phyloP scores from a whole-genome alignment of 2,329 filamentous ascomycete genomes.

The Blastomyces silverae region DNA sequence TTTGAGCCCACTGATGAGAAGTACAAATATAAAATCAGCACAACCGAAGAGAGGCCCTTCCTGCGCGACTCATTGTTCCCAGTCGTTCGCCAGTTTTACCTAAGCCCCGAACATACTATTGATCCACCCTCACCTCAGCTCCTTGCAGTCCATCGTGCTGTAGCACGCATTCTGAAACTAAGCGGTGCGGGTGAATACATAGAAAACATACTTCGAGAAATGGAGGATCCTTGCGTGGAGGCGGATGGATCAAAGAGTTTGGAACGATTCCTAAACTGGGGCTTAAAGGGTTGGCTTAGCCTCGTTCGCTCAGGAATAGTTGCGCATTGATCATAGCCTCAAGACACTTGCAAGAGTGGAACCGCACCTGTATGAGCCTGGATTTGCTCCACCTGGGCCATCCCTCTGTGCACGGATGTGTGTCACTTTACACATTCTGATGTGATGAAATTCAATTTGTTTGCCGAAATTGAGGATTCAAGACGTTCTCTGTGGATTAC shows the following conservation, averaged over 20 bases:
- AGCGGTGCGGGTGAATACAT: slow-evolving; percentile 2
- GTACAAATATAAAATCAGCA: neutral
- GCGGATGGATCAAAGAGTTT: neutral
- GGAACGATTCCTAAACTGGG: neutral
- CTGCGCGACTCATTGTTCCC: neutral
- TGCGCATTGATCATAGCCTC: too few relatives aligned
- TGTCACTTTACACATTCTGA: too few relatives aligned
- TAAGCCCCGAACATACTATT: neutral
- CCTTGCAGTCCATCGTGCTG: neutral
- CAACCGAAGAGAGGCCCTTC: neutral
- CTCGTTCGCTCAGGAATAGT: too few relatives aligned
- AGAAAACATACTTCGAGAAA: neutral
- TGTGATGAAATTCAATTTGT: too few relatives aligned
- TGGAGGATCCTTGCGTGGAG: slow-evolving; percentile 1
- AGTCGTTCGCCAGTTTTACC: neutral
- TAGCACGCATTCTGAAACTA: neutral
- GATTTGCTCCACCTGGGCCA: too few relatives aligned
- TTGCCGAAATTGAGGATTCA: too few relatives aligned
- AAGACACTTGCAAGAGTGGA: too few relatives aligned
- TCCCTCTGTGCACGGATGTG: too few relatives aligned
- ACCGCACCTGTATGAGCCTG: too few relatives aligned
- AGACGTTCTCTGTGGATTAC: too few relatives aligned
- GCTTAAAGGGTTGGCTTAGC: too few relatives aligned
- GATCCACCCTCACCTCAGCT: neutral
- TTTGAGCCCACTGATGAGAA: neutral